A percentile compares a stretch with the other conserved stretches of the same genome.
These are phyloP conservation scores for Entophlyctis helioformis DNA, from an alignment of 192 early-diverging fungal genomes.

Conservation along the genomic window DNA sequence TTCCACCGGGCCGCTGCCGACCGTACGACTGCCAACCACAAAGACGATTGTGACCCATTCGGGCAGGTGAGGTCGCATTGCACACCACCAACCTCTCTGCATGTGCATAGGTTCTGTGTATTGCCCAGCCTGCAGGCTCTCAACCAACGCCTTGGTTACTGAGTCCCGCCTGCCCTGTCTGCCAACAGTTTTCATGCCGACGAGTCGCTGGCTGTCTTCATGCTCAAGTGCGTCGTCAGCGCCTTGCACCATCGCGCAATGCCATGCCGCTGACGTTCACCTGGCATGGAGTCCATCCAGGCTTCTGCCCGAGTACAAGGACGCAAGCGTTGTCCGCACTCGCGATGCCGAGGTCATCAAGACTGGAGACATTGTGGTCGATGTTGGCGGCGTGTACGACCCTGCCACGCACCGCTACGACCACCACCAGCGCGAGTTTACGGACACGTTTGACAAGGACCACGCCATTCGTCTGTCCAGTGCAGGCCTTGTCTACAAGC, in stretches of 20 bases:
- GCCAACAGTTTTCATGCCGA: slow-evolving; percentile 42
- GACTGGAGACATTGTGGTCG: slow-evolving; percentile 78
- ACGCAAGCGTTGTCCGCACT: slow-evolving; percentile 56
- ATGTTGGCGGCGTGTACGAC: slow-evolving; percentile 89
- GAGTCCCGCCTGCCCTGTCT: slow-evolving; percentile 37
- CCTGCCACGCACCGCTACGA: slow-evolving; percentile 63
- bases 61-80: too few relatives aligned
- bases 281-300: slow-evolving; percentile 23
- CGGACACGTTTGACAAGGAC: slow-evolving; percentile 66
- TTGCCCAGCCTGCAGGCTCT: too few relatives aligned
- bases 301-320: slow-evolving; percentile 9
- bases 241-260: not conserved
- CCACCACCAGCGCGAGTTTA: slow-evolving; percentile 91
- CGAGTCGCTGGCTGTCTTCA: slow-evolving; percentile 81
- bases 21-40: too few relatives aligned
- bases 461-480: slow-evolving; percentile 76
- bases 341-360: slow-evolving; percentile 70
- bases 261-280: not conserved
- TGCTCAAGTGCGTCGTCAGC: slow-evolving; percentile 39
- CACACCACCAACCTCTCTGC: too few relatives aligned
- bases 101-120: too few relatives aligned
- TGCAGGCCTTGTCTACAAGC: slow-evolving; percentile 95
- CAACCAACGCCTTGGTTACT: too few relatives aligned
- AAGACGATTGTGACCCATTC: too few relatives aligned
- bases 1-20: too few relatives aligned